Evolutionary conservation across 1,284 basidiomycete species (phyloP), one percentile per base, ranked within the genome.

Genomic region (Ceratobasidium sp.): DNA sequence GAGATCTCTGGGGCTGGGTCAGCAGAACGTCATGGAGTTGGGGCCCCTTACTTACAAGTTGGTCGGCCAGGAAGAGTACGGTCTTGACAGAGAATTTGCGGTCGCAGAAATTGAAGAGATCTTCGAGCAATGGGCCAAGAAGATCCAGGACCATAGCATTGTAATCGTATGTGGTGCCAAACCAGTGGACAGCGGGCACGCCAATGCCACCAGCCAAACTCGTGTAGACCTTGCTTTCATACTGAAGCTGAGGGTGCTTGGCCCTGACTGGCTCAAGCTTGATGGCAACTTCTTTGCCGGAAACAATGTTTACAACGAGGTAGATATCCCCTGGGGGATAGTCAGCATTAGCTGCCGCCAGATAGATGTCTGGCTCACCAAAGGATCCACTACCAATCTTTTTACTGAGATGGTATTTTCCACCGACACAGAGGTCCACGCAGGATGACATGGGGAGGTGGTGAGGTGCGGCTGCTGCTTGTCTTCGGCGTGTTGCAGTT

Each of bases 241-340:
- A 98, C 81, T 99, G 96, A 76, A 99, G 91, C 82, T 99, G 97
- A n/a, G 97, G 96, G 77, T 98, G 96, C 82, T 99, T 99, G 75
- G 97, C 96, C 82, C 99, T 99, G 82, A 98, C 94, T 0, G 95
- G 98, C 82, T 99, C 97, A 75, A 99, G 91, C 83, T 99, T 99
- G 87, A 99, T 98, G 77, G 96, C 97, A 70, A 99, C 97, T 80
- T 98, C 96, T 79, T 99, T 96, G 58, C 96, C 96, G n/a, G 96
- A 98, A 79, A 99, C 98, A 82, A 99, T 98, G 86, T 99, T 98
- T 81, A 98, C 96, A 72, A 96, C 97, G 72, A 99, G 92, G 81
- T 98, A 99, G 80, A 99, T 99, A 78, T 99, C 96, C 82, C 95
- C 94, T 96, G 72, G 1, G 69, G 53, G 5, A 31, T 34, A 34